Evolutionary conservation across 305 asterid species (phyloP).

Genomic region (Plantago lanceolata): DNA sequence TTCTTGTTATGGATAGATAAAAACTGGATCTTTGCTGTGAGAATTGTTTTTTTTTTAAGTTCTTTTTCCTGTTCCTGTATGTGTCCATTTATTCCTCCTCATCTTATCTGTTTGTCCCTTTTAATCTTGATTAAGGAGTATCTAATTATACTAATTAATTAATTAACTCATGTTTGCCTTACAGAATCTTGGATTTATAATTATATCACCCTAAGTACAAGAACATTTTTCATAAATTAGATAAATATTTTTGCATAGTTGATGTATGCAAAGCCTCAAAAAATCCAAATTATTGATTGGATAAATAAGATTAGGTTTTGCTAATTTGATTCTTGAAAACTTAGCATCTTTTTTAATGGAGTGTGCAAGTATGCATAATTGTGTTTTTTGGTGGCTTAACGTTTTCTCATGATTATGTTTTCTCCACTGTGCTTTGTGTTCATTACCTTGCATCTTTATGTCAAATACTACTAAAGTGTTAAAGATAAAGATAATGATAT

Average conservation of each 20-base stretch:
- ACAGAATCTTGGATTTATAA: too few relatives aligned
- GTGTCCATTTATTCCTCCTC: too few relatives aligned
- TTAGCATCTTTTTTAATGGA: conserved; percentile 23
- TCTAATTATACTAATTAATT: too few relatives aligned
- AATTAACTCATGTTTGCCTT: too few relatives aligned
- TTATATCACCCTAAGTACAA: too few relatives aligned
- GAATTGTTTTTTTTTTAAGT: not conserved
- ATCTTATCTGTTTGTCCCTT: too few relatives aligned
- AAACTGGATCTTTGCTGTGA: not conserved
- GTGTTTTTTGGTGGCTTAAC: conserved; percentile 22
- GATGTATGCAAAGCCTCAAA: too few relatives aligned
- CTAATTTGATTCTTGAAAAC: conserved; percentile 17
- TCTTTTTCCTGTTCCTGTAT: not conserved
- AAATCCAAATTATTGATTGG: too few relatives aligned
- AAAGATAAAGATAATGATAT: not conserved
- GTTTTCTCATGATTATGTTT: conserved; percentile 26
- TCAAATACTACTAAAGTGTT: conserved; percentile 5
- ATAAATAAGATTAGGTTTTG: not conserved
- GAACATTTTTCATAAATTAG: too few relatives aligned
- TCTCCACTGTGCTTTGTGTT: conserved; percentile 22
- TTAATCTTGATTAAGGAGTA: too few relatives aligned
- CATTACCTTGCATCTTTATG: conserved; percentile 25
- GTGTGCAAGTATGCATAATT: conserved; percentile 22
- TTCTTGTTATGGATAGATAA: not conserved
- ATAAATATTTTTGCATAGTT: too few relatives aligned